Evolutionary conservation across 2,329 filamentous ascomycete species (phyloP).

Genomic region (Alternaria triticina): DNA sequence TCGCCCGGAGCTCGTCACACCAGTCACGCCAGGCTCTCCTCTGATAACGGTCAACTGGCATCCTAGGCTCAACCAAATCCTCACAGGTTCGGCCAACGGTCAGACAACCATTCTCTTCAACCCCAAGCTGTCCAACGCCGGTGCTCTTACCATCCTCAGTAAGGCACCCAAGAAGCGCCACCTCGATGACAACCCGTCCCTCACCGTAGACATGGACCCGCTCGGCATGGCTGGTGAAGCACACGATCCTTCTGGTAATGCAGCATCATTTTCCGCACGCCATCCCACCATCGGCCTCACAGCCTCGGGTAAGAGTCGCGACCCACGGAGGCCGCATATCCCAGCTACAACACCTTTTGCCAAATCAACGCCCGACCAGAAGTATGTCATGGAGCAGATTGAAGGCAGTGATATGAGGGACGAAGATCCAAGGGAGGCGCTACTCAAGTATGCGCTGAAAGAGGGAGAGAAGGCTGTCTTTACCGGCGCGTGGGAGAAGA

Average conservation of each 20-base stretch:
- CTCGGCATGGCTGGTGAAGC: slow-evolving; percentile 83
- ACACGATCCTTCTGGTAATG: slow-evolving; percentile 67
- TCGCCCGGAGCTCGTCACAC: slow-evolving; percentile 80
- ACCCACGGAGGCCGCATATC: slow-evolving; percentile 84
- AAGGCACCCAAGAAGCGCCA: slow-evolving; percentile 94
- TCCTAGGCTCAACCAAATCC: slow-evolving; percentile 90
- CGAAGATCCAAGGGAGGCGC: slow-evolving; percentile 91
- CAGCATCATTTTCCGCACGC: slow-evolving; percentile 61
- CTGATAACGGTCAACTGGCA: slow-evolving; percentile 92
- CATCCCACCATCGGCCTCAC: slow-evolving; percentile 77
- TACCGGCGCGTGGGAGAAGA: slow-evolving; percentile 90
- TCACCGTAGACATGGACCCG: slow-evolving; percentile 76
- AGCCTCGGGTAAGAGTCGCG: slow-evolving; percentile 75
- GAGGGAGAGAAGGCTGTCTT: slow-evolving; percentile 93
- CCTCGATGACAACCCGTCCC: slow-evolving; percentile 87
- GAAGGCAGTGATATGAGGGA: slow-evolving; percentile 92
- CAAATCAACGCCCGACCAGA: slow-evolving; percentile 87
- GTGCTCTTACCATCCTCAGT: slow-evolving; percentile 88
- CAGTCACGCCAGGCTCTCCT: slow-evolving; percentile 83
- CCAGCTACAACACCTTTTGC: slow-evolving; percentile 87
- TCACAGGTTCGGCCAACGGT: slow-evolving; percentile 90
- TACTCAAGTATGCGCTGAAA: slow-evolving; percentile 93
- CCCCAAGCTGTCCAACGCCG: slow-evolving; percentile 78
- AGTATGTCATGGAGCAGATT: slow-evolving; percentile 86
- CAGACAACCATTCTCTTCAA: slow-evolving; percentile 92